Evolutionary conservation across 164 flowering plant genomes (phyloP), one percentile per base, ranked within the genome.

Genomic region (Berberis vulgaris): DNA sequence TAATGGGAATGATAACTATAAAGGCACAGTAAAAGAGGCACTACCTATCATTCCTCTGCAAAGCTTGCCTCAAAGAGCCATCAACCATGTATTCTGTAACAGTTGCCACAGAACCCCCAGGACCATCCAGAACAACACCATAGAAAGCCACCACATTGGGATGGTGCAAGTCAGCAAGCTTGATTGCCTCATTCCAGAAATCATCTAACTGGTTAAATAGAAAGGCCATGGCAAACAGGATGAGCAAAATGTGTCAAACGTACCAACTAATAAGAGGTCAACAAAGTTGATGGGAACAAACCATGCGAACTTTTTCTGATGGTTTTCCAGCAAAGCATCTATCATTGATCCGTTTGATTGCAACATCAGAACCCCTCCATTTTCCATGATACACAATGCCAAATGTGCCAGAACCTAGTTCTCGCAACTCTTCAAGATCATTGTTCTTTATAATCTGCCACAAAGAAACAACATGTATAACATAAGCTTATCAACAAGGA

Each of bases 321-420:
- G 94, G 82, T 77, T 91, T 91, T 70, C 95, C 98, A 69, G 84
- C 73, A 76, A 91, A 91, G 68, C 96, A 91, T 62, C 98, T 76
- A 63, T 89, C 86, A 71, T 84, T 91, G 62, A 91, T 87, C 46
- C 98, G 81, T 67, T 91, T 91, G 12, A 87, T 89, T 47, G 98
- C 96, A 71, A 91, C 96, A 76, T 89, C 98, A 65, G 86, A 75
- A 4, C 98, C 98, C 79, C 96, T 86, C 98, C 98, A 91, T 69
- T 91, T 91, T 63, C 98, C 98, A 77, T 89, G 96, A 80, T 91
- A 89, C 61, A 91, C 98, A 46, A 95, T 91, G 45, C 95, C 98
- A 79, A 82, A 91, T 42, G 96, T 91, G 42, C 98, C 96, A 67
- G 98, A 91, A 66, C 98, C 98, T 66, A 91, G 71, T 75, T 91